Evolutionary conservation across 2,329 filamentous ascomycete species (phyloP), one percentile per base, ranked within the genome.

Genomic region (Exophiala oligosperma): DNA sequence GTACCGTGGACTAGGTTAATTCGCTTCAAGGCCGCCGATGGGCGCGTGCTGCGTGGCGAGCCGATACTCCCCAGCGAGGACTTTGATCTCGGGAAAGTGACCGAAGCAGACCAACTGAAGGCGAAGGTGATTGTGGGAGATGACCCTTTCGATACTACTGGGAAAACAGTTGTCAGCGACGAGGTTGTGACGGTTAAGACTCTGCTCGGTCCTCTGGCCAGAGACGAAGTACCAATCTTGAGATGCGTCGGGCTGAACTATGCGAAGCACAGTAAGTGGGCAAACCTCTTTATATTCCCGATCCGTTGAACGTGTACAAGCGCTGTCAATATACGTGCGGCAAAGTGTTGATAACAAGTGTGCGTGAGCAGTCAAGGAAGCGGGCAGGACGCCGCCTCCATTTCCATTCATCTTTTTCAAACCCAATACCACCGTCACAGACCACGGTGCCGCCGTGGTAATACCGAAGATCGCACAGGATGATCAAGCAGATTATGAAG

Each of bases 121-220:
- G 84, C 82, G 2, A 79, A 76, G 9, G 72, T 86, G 0, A 77
- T 86, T 40, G 59, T 71, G 0, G 82, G 82, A 2, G 65, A 74
- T 1, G 79, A 83, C 52, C 72, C 81, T 3, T 83, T 79, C 56
- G 77, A 82, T 53, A 74, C 67, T 0, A 55, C 57, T 5, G 60
- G 57, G 11, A 54, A 60, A 48, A 62, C 60, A 6, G 43, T 57
- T 7, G 77, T 84, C 1, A 82, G 81, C 0, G 78, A 84, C 23
- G 79, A 85, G 63, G 69, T 81, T 8, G 82, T 78, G 1, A 77
- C 74, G 0, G 83, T 86, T 5, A 80, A 82, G 65, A 73, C 71
- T 52, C 68, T 86, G 0, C 74, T 86, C 0, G 80, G 81, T 0
- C 83, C 83, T 0, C 67, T 86, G 32, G 73, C 77, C 0, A 70